Conservation (phyloP, 2,329 filamentous ascomycete species). For the Trichoderma asperellum region DNA sequence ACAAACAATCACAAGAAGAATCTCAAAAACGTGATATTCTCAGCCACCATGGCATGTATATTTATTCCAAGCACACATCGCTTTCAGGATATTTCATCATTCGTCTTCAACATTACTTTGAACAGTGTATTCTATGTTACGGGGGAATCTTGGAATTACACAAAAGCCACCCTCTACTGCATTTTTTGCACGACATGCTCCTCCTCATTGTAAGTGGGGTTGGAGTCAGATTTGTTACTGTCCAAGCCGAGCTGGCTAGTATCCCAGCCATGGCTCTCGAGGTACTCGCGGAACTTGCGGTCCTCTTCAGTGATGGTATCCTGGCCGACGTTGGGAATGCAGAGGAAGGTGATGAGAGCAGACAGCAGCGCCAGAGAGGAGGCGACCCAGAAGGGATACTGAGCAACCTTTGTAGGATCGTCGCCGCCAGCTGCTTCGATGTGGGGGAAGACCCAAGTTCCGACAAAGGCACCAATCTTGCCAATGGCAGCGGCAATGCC, state of each 20-base stretch:
- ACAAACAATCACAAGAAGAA: too few relatives aligned
- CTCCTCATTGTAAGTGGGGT: conserved; percentile 19
- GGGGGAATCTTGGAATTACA: not conserved
- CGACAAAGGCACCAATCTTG: conserved; percentile 83
- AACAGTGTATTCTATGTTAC: not conserved
- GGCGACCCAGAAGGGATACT: conserved; percentile 90
- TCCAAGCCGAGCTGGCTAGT: conserved; percentile 57
- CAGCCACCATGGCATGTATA: not conserved
- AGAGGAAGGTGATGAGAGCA: conserved; percentile 61
- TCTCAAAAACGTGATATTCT: too few relatives aligned
- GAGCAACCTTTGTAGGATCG: conserved; percentile 62
- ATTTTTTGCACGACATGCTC: conserved; percentile 25
- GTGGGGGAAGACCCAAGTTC: conserved; percentile 79
- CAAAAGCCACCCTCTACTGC: not conserved
- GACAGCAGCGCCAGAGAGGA: conserved; percentile 76
- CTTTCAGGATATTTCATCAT: not conserved
- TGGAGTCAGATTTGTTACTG: conserved; percentile 32
- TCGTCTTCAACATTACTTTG: not conserved
- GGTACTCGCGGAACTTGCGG: conserved; percentile 70
- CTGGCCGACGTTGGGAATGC: conserved; percentile 77
- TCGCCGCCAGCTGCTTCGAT: conserved; percentile 64
- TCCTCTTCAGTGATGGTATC: conserved; percentile 85
- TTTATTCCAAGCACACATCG: not conserved
- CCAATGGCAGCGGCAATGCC: conserved; percentile 73
- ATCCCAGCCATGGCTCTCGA: conserved; percentile 77